Percentiles rank a stretch among this genome's conserved stretches.
Evolutionary conservation across 164 flowering plant species (phyloP).

Genomic region (Annona cherimola): DNA sequence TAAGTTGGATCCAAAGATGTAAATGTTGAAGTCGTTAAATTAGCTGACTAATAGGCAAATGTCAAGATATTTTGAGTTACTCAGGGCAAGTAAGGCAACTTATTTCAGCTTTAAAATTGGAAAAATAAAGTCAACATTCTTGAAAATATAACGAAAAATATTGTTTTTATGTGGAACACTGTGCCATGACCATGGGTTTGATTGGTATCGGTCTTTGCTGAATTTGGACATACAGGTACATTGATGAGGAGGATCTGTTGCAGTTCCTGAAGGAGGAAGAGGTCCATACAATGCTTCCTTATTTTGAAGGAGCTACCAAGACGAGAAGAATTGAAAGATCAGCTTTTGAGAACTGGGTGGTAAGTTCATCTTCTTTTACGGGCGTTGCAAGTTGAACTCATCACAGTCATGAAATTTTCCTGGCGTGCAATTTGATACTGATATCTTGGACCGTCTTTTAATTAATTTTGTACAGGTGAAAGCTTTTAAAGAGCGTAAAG

Average conservation of each 20-base stretch:
- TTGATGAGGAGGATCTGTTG: slow-evolving; percentile 65
- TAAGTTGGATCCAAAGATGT: no score
- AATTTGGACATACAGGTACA: slow-evolving; percentile 36
- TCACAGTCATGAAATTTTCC: neutral
- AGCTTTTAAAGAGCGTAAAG: slow-evolving; percentile 40
- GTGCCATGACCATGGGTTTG: neutral
- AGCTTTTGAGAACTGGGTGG: slow-evolving; percentile 72
- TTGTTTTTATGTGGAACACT: no score
- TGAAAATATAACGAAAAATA: no score
- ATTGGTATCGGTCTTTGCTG: neutral
- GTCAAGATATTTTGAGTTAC: no score
- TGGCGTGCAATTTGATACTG: neutral
- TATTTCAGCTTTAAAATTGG: no score
- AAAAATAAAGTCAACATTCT: no score
- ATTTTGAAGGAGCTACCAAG: slow-evolving; percentile 63
- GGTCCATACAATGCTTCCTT: slow-evolving; percentile 44
- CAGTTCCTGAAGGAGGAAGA: slow-evolving; percentile 60
- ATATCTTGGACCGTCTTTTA: neutral
- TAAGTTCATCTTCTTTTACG: slow-evolving; percentile 8
- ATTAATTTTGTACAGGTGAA: slow-evolving; percentile 27
- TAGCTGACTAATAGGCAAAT: no score
- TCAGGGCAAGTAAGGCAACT: no score
- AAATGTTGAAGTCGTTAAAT: no score
- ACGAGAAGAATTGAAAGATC: slow-evolving; percentile 52
- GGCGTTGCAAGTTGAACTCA: no score